Percentiles rank a stretch among this genome's conserved stretches.
Evolutionary conservation across 768 basidiomycete species (phyloP).

Genomic region (Saitozyma podzolica): DNA sequence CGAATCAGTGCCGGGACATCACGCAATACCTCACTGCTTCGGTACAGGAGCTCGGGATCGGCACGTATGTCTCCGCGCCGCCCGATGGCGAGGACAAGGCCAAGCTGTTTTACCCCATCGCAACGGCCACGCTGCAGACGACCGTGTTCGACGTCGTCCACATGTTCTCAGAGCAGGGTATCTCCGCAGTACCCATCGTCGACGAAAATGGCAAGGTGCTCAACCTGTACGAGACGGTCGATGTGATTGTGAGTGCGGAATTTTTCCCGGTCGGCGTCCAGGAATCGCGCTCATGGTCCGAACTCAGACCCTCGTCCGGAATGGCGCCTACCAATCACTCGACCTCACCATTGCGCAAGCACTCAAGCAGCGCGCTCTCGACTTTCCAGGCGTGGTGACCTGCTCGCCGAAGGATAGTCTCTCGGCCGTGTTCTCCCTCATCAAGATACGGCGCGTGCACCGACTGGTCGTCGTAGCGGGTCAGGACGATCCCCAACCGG

Average conservation of each 20-base stretch:
- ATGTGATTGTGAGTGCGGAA: conserved; percentile 87
- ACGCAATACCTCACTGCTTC: conserved; percentile 43
- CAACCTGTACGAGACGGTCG: conserved; percentile 97
- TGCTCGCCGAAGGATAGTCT: conserved; percentile 91
- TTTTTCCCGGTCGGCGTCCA: background rate
- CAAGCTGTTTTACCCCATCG: conserved; percentile 83
- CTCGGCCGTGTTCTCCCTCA: conserved; percentile 81
- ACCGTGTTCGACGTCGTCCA: conserved; percentile 98
- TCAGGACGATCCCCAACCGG: conserved; percentile 42
- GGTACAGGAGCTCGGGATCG: conserved; percentile 69
- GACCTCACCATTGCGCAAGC: conserved; percentile 92
- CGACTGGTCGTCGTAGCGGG: conserved; percentile 87
- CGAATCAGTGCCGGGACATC: conserved; percentile 71
- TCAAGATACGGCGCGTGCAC: conserved; percentile 91
- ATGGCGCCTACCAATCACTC: conserved; percentile 92
- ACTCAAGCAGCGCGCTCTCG: conserved; percentile 82
- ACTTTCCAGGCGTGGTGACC: conserved; percentile 95
- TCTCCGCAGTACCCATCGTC: conserved; percentile 94
- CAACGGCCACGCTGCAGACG: conserved; percentile 84
- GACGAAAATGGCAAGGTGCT: conserved; percentile 85
- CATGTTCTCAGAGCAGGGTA: conserved; percentile 93
- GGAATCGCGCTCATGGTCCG: background rate
- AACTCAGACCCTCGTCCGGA: conserved; percentile 80
- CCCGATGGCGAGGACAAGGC: conserved; percentile 46
- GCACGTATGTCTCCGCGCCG: conserved; percentile 74